Conservation (phyloP, 805 yeast genomes). For the Cyberlindnera galapagoensis region DNA sequence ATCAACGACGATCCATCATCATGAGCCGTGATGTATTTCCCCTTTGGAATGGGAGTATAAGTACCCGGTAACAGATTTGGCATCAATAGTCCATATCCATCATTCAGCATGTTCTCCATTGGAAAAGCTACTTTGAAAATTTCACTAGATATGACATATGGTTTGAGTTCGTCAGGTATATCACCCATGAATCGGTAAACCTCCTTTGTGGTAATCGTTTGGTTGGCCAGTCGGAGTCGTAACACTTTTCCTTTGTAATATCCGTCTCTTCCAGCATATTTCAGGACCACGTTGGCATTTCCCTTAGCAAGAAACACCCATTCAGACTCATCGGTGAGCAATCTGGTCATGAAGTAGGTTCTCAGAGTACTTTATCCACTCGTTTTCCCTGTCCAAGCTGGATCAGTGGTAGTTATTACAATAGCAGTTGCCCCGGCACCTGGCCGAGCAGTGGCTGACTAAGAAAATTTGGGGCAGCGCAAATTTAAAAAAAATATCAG, state of each 20-base stretch:
- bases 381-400: too few relatives aligned
- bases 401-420: too few relatives aligned
- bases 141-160: conserved; percentile 24
- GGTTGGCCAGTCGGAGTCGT: conserved; percentile 26
- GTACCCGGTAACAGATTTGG: conserved; percentile 34
- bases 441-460: too few relatives aligned
- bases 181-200: conserved; percentile 13
- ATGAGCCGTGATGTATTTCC: conserved; percentile 32
- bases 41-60: conserved; percentile 22
- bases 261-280: conserved; percentile 32
- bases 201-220: conserved; percentile 9
- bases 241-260: conserved; percentile 25
- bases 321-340: conserved; percentile 1
- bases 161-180: conserved; percentile 16
- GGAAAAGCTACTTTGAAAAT: conserved; percentile 11
- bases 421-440: too few relatives aligned
- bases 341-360: neutral
- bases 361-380: too few relatives aligned
- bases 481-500: too few relatives aligned
- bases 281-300: conserved; percentile 41
- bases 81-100: conserved; percentile 36
- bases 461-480: too few relatives aligned
- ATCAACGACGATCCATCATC: conserved; percentile 19
- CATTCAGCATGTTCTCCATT: conserved; percentile 22
- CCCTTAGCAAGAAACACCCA: conserved; percentile 46